Percentiles rank a stretch among this genome's conserved stretches.
These are phyloP conservation scores for Escovopsis sp. DNA, from an alignment of 2,329 filamentous ascomycete species.

Conservation along the genomic window DNA sequence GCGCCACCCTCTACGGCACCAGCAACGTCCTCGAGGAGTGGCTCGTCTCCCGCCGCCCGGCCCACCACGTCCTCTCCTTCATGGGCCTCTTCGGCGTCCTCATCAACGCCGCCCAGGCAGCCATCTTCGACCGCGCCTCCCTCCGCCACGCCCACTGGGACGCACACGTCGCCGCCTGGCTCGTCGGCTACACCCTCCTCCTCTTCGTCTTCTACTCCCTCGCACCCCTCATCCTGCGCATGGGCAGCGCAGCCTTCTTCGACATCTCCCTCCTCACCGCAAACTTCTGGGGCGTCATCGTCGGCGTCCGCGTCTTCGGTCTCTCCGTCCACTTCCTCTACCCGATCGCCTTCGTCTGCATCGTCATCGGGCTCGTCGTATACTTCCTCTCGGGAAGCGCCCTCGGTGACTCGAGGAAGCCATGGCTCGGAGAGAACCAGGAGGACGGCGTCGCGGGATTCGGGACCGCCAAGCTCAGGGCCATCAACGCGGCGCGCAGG, in stretches of 20 bases:
- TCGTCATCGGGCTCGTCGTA: conserved; percentile 69
- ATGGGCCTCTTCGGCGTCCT: conserved; percentile 75
- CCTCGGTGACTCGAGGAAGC: conserved; percentile 81
- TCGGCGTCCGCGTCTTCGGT: conserved; percentile 77
- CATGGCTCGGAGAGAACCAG: conserved; percentile 84
- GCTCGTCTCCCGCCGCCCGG: conserved; percentile 69
- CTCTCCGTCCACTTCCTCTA: conserved; percentile 77
- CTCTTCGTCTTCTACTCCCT: conserved; percentile 77
- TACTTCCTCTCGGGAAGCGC: conserved; percentile 79
- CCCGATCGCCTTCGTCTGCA: conserved; percentile 86
- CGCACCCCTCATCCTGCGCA: conserved; percentile 75
- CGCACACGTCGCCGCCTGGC: conserved; percentile 58
- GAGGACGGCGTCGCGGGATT: conserved; percentile 65
- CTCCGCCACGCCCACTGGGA: conserved; percentile 55
- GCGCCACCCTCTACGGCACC: conserved; percentile 81
- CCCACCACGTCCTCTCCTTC: conserved; percentile 90
- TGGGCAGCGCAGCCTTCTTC: conserved; percentile 86
- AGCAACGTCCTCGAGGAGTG: conserved; percentile 91
- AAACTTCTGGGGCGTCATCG: conserved; percentile 95
- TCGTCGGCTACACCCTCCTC: conserved; percentile 79
- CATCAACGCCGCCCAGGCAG: conserved; percentile 84
- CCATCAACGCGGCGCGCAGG: conserved; percentile 41
- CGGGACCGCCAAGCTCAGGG: conserved; percentile 72
- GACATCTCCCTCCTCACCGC: conserved; percentile 88
- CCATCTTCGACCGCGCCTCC: conserved; percentile 72